Base-by-base conservation (phyloP, 176 grass and related monocot species). In the Triticum urartu region DNA sequence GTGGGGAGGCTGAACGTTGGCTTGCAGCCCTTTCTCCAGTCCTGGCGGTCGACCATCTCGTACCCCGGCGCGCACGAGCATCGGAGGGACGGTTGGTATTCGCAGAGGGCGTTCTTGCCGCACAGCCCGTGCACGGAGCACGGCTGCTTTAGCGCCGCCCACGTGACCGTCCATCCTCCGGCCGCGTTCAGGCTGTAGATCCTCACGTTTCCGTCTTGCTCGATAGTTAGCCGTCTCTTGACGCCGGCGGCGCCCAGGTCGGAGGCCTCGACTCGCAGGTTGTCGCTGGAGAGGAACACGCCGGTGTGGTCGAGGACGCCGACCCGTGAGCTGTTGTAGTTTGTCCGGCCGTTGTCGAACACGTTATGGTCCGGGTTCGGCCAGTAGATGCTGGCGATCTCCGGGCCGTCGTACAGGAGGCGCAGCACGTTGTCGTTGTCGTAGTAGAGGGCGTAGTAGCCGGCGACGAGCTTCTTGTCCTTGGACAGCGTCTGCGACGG, bases 391-490 rank as follows among this genome's bases (percentile, higher is more conserved):
- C 86, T 91, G 2, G 92, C 85, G 0, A 80, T 75, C 34, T 62
- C 79, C 2, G 86, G 86, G 12, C 86, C 83, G 52, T 89, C 56
- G 56, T 91, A 94, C 5, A 76, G 82, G 7, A 94, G 86, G 2
- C 65, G 80, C 34, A 94, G 42, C 50, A 94, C 92, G 81, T 91
- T 94, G 64, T 94, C 92, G 82, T 67, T 89, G 77, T 91, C 89
- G 79, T 52, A 94, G 81, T 84, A 87, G 73, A 89, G 73, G 79
- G 0, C 68, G 82, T 72, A 91, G 63, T 81, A 77, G 3, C 81
- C 69, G 11, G 89, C 30, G 3, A 85, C 89, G 20, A 91, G 81
- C 42, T 24, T 69, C 3, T 61, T 91, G 4, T 54, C 40, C 62
- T 81, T 91, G 63, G 85, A 77, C 4, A 91, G 52, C 38, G 1